Percentiles rank a stretch among this genome's conserved stretches.
Evolutionary conservation across 805 yeast genomes (phyloP).

Genomic region (Wickerhamiella spandovensis): DNA sequence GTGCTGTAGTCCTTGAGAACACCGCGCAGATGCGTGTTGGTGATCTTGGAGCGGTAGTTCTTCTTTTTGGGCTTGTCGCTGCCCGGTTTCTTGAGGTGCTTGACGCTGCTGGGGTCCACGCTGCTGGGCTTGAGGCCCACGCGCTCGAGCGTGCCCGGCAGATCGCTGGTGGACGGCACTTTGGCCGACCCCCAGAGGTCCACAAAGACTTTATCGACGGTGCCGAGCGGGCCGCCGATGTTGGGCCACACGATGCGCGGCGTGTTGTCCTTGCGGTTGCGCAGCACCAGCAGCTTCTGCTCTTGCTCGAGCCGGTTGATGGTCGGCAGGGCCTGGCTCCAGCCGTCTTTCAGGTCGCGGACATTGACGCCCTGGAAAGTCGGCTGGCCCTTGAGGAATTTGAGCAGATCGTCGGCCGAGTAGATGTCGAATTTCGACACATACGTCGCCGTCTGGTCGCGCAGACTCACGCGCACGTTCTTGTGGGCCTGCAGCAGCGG

Average conservation of each 20-base stretch:
- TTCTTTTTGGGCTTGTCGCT: conserved; percentile 69
- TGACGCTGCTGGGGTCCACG: conserved; percentile 91
- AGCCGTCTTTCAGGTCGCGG: conserved; percentile 74
- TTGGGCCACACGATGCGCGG: conserved; percentile 93
- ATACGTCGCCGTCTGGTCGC: conserved; percentile 59
- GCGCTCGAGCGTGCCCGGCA: conserved; percentile 64
- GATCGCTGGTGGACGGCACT: conserved; percentile 68
- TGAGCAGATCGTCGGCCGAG: conserved; percentile 61
- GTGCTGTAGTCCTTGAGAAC: conserved; percentile 66
- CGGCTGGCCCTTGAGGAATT: conserved; percentile 62
- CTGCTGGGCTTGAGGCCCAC: conserved; percentile 93
- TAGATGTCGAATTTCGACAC: conserved; percentile 81
- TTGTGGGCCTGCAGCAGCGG: conserved; percentile 64
- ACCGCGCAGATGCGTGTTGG: conserved; percentile 95
- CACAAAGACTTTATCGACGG: conserved; percentile 70
- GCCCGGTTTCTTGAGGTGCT: conserved; percentile 42
- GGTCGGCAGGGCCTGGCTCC: conserved; percentile 79
- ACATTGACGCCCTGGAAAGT: conserved; percentile 82
- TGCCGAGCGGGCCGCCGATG: conserved; percentile 56
- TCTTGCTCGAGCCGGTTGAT: conserved; percentile 67
- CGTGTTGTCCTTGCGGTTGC: conserved; percentile 85
- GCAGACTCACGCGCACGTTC: conserved; percentile 56
- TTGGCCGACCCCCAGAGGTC: conserved; percentile 67
- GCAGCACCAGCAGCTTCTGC: conserved; percentile 63
- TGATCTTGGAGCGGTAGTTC: conserved; percentile 86